Evolutionary conservation across 169 alveolate species (phyloP).

Genomic region (Cryptosporidium ryanae): DNA sequence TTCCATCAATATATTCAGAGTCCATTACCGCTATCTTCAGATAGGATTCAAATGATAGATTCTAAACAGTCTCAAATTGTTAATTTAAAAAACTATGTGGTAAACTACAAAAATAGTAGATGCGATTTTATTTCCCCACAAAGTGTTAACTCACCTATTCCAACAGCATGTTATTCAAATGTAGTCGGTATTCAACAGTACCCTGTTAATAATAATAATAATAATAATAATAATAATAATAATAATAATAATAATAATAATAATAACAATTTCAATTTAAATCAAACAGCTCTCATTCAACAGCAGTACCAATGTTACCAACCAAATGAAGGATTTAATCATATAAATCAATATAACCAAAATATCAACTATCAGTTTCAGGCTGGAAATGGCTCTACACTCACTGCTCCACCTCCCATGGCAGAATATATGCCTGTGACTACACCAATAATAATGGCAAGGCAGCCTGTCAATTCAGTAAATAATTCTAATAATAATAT

Average conservation of each 20-base stretch:
- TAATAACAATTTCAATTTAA: neutral
- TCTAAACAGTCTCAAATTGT: slow-evolving; percentile 34
- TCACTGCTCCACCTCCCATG: slow-evolving; percentile 46
- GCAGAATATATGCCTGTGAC: slow-evolving; percentile 71
- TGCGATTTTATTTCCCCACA: slow-evolving; percentile 5
- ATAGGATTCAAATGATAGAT: slow-evolving; percentile 40
- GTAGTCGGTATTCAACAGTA: slow-evolving; percentile 12
- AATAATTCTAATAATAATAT: neutral
- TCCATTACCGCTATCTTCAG: slow-evolving; percentile 43
- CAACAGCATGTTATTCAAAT: slow-evolving; percentile 15
- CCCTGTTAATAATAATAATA: slow-evolving; percentile 2
- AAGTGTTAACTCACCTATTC: slow-evolving; percentile 7
- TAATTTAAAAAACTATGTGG: slow-evolving; percentile 26
- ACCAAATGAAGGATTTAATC: slow-evolving; percentile 1
- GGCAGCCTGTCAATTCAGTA: slow-evolving; percentile 39
- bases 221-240: neutral
- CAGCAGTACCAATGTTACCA: slow-evolving; percentile 46
- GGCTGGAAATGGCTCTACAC: neutral
- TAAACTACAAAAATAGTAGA: slow-evolving; percentile 6
- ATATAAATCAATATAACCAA: slow-evolving; percentile 36
- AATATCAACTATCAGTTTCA: slow-evolving; percentile 7
- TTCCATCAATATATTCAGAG: slow-evolving; percentile 49
- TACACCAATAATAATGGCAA: slow-evolving; percentile 61
- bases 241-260: neutral
- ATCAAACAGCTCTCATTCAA: slow-evolving; percentile 33